These are phyloP conservation scores for Chrysoporthe deuterocubensis DNA, from an alignment of 2,329 filamentous ascomycete genomes.

Conservation along the genomic window DNA sequence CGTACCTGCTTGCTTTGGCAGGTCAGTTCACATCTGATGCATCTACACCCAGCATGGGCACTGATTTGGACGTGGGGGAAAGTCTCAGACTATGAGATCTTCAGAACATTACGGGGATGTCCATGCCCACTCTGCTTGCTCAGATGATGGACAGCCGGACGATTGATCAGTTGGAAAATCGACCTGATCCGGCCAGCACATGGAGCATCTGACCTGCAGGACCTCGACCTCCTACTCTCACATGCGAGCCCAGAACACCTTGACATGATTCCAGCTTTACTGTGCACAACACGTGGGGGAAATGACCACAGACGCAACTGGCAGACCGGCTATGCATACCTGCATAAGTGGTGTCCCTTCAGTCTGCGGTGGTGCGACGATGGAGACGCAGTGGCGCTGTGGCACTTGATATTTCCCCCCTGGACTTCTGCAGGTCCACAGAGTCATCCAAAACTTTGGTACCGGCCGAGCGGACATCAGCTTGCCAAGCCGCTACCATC, in stretches of 20 bases:
- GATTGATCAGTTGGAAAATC: not conserved
- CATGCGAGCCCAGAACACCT: conserved; percentile 17
- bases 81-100: not conserved
- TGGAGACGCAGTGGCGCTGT: too few relatives aligned
- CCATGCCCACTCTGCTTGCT: not conserved
- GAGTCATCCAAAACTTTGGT: not conserved
- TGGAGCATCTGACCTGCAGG: conserved; percentile 32
- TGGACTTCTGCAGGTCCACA: not conserved
- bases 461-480: conserved; percentile 17
- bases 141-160: not conserved
- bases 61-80: not conserved
- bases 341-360: not conserved
- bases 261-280: not conserved
- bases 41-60: not conserved
- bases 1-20: conserved; percentile 3
- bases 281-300: conserved; percentile 24
- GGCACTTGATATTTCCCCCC: not conserved
- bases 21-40: not conserved
- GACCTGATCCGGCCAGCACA: not conserved
- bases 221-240: conserved; percentile 10
- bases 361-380: not conserved
- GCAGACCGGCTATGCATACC: conserved; percentile 13
- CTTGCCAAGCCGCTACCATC: conserved; percentile 24
- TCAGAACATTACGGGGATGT: not conserved
- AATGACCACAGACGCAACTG: conserved; percentile 15